Percentiles rank a stretch among this genome's conserved stretches.
Evolutionary conservation across 129 eudicot genomes (phyloP).

Genomic region (Daucus carota): DH1_v3.0 NC_030382.2:45034001-45034500

Average conservation of each 20-base stretch:
- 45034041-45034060: slow-evolving; percentile 95
- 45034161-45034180: background rate
- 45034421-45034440: slow-evolving; percentile 34
- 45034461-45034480: slow-evolving; percentile 97
- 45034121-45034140: background rate
- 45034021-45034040: slow-evolving; percentile 47
- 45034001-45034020: slow-evolving; percentile 2
- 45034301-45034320: background rate
- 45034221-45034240: slow-evolving; percentile 99
- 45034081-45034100: slow-evolving; percentile 92
- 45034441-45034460: slow-evolving; percentile 76
- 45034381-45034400: background rate
- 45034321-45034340: background rate
- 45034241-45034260: slow-evolving; percentile 91
- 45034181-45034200: slow-evolving; percentile 62
- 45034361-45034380: no score
- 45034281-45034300: background rate
- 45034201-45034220: slow-evolving; percentile 96
- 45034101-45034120: slow-evolving; percentile 61
- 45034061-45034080: slow-evolving; percentile 84
- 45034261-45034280: slow-evolving; percentile 52
- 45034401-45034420: background rate
- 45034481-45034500: slow-evolving; percentile 96
- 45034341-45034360: background rate
- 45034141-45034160: background rate